Percentiles rank a stretch among this genome's conserved stretches.
These are phyloP conservation scores for Scedosporium apiospermum DNA, from an alignment of 2,329 filamentous ascomycete species.

Conservation along the genomic window DNA sequence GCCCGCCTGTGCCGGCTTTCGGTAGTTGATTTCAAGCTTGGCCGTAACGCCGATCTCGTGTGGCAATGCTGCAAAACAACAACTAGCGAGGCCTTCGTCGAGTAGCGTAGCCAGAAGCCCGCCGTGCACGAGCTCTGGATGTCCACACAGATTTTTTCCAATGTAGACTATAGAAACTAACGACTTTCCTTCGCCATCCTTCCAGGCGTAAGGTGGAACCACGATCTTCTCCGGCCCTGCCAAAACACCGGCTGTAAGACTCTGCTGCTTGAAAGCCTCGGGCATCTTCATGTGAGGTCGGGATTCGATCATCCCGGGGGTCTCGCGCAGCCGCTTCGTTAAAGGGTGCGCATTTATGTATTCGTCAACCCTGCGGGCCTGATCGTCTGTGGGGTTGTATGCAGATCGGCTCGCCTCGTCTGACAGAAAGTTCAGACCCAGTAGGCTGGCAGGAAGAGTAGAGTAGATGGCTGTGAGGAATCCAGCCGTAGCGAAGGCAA, in stretches of 20 bases:
- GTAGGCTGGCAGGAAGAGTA: conserved; percentile 9
- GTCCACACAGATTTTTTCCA: conserved; percentile 73
- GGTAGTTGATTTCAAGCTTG: conserved; percentile 74
- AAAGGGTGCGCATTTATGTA: conserved; percentile 69
- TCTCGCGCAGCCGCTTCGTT: conserved; percentile 55
- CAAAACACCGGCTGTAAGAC: conserved; percentile 74
- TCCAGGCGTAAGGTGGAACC: conserved; percentile 74
- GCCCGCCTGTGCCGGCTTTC: conserved; percentile 65
- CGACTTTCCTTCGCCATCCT: conserved; percentile 58
- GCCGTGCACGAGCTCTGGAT: conserved; percentile 84
- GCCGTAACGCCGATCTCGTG: conserved; percentile 82
- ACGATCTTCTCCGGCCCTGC: conserved; percentile 65
- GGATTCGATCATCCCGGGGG: conserved; percentile 61
- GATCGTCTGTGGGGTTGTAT: conserved; percentile 49
- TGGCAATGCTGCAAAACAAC: conserved; percentile 80
- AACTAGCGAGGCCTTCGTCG: conserved; percentile 81
- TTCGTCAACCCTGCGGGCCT: conserved; percentile 53
- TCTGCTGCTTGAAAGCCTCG: conserved; percentile 55
- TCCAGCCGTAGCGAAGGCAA: conserved; percentile 1
- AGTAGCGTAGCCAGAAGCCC: conserved; percentile 85
- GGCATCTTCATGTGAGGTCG: conserved; percentile 86
- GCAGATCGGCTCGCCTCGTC: conserved; percentile 65
- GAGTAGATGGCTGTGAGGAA: conserved; percentile 8
- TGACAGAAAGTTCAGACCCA: conserved; percentile 22
- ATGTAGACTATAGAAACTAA: conserved; percentile 68